A percentile compares a stretch with the other conserved stretches of the same genome.
These are phyloP conservation scores for Penicillium atrosanguineum DNA, from an alignment of 495 filamentous ascomycete species.

Conservation along the genomic window DNA sequence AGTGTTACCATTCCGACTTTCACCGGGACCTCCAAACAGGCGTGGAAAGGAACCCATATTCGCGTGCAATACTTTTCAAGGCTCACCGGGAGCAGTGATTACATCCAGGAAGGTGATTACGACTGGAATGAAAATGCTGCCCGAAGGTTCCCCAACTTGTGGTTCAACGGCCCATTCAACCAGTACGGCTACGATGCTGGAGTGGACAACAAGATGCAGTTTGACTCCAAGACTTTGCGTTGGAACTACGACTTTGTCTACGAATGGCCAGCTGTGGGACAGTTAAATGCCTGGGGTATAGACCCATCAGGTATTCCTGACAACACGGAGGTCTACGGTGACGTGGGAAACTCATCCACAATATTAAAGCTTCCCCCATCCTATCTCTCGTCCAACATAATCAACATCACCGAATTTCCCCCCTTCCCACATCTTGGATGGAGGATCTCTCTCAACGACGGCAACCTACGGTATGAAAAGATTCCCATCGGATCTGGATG, in stretches of 20 bases:
- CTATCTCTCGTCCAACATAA: slow-evolving; percentile 36
- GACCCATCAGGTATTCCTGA: slow-evolving; percentile 46
- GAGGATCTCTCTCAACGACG: slow-evolving; percentile 45
- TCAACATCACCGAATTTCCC: slow-evolving; percentile 45
- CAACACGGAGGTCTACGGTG: slow-evolving; percentile 45
- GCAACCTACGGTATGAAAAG: slow-evolving; percentile 36
- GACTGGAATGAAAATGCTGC: slow-evolving; percentile 26
- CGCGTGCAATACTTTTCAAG: slow-evolving; percentile 62
- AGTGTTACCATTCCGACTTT: slow-evolving; percentile 37
- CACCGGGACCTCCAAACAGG: slow-evolving; percentile 52
- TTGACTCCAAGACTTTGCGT: slow-evolving; percentile 39
- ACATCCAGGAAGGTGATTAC: slow-evolving; percentile 58
- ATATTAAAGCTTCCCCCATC: slow-evolving; percentile 20
- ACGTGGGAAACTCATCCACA: slow-evolving; percentile 34
- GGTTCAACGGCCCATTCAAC: slow-evolving; percentile 59
- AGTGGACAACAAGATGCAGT: slow-evolving; percentile 48
- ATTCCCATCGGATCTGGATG: slow-evolving; percentile 41
- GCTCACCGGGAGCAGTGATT: slow-evolving; percentile 55
- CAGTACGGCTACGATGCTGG: slow-evolving; percentile 63
- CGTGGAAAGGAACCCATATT: slow-evolving; percentile 61
- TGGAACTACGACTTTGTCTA: slow-evolving; percentile 52
- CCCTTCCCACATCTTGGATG: slow-evolving; percentile 44
- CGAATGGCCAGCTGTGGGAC: slow-evolving; percentile 49
- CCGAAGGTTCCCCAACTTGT: slow-evolving; percentile 59
- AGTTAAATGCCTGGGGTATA: slow-evolving; percentile 50